Percentiles rank a stretch among this genome's conserved stretches.
These are phyloP conservation scores for Solanum dulcamara DNA, from an alignment of 257 asterid genomes.

Conservation along the genomic window DNA sequence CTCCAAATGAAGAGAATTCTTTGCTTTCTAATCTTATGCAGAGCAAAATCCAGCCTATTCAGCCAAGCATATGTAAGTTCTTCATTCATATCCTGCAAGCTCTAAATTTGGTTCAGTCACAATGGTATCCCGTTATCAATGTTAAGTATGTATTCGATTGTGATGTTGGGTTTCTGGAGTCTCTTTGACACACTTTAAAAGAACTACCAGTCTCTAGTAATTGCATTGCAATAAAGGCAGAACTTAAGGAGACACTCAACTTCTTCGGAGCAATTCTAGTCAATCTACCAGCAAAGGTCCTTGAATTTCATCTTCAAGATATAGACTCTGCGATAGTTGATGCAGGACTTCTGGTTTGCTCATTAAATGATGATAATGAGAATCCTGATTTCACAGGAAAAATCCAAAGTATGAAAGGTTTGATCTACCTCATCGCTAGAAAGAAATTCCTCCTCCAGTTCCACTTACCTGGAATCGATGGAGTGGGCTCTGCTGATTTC, in stretches of 20 bases:
- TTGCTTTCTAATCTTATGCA: neutral
- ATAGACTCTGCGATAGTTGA: neutral
- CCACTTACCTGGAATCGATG: neutral
- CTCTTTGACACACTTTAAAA: neutral
- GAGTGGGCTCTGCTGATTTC: neutral
- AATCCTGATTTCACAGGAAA: neutral
- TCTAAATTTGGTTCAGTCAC: neutral
- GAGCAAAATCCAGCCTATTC: neutral
- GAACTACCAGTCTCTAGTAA: neutral
- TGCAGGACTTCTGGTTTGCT: neutral
- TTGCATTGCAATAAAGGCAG: neutral
- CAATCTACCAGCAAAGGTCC: neutral
- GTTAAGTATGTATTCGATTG: neutral
- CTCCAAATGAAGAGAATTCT: neutral
- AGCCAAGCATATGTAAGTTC: neutral
- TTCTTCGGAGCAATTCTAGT: neutral
- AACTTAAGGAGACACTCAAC: neutral
- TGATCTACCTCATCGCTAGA: neutral
- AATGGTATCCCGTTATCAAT: neutral
- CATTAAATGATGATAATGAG: neutral
- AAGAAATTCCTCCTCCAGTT: neutral
- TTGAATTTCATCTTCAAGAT: neutral
- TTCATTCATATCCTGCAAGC: neutral
- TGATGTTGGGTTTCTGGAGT: neutral
- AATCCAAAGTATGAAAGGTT: neutral